phyloP scores from a whole-genome alignment of 1,284 basidiomycete genomes.

The Takashimella koratensis region DNA sequence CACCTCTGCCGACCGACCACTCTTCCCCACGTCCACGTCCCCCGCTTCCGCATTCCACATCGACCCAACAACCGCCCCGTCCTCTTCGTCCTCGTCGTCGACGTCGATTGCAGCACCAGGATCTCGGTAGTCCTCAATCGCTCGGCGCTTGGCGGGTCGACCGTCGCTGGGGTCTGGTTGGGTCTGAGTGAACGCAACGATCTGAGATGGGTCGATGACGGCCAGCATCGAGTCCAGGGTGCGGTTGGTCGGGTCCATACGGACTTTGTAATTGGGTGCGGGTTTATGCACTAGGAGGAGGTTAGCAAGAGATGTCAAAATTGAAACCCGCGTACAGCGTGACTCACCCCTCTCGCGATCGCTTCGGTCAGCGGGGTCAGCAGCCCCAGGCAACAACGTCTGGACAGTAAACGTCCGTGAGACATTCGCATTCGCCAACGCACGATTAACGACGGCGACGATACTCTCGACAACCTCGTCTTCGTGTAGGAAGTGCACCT shows the following conservation, averaged over 20 bases:
- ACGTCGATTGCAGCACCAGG: conserved; percentile 2
- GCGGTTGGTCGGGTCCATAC: conserved; percentile 79
- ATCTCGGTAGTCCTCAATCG: conserved; percentile 23
- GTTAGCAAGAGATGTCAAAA: conserved; percentile 1
- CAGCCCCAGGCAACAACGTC: conserved; percentile 49
- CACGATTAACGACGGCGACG: conserved; percentile 65
- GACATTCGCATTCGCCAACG: conserved; percentile 62
- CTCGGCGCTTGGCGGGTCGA: conserved; percentile 29
- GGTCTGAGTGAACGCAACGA: conserved; percentile 18
- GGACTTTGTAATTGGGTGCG: conserved; percentile 82
- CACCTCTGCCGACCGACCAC: conserved; percentile 60
- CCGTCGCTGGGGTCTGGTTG: conserved; percentile 8
- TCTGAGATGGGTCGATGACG: conserved; percentile 33
- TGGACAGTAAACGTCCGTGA: conserved; percentile 77
- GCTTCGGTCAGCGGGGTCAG: conserved; percentile 15
- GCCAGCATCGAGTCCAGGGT: conserved; percentile 91
- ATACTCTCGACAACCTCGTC: conserved; percentile 80
- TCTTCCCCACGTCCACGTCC: conserved; percentile 25
- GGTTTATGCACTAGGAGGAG: conserved; percentile 41
- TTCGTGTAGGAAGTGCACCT: conserved; percentile 92
- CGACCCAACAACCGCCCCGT: conserved; percentile 8
- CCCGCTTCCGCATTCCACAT: conserved; percentile 13
- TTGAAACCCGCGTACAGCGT: too few species aligned
- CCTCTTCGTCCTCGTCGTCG: conserved; percentile 24
- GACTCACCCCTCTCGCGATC: background rate